Evolutionary conservation across 2,329 filamentous ascomycete genomes (phyloP).

Genomic region (Aspergillus sclerotialis): DNA sequence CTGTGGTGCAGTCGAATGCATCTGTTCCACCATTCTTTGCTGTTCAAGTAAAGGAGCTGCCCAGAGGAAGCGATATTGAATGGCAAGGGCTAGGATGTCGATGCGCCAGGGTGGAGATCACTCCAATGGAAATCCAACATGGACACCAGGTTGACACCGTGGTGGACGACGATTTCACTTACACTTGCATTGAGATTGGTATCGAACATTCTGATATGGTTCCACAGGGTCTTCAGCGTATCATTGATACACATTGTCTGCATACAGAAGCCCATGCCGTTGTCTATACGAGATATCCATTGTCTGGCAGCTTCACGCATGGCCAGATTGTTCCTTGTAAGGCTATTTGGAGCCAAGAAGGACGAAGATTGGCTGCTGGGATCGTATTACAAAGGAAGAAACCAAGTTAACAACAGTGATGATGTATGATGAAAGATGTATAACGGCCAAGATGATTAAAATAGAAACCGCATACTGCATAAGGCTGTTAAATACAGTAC

Average conservation of each 20-base stretch:
- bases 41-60: constrained; percentile 69
- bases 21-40: constrained; percentile 62
- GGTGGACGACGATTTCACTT: constrained; percentile 16
- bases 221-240: constrained; percentile 17
- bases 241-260: constrained; percentile 13
- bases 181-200: constrained; percentile 26
- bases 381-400: constrained; percentile 24
- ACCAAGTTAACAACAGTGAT: no score
- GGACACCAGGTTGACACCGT: constrained; percentile 15
- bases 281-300: constrained; percentile 28
- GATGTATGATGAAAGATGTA: no score
- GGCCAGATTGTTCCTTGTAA: constrained; percentile 37
- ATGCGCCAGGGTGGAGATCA: constrained; percentile 21
- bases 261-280: constrained; percentile 18
- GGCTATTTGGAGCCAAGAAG: constrained; percentile 33
- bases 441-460: no score
- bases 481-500: no score
- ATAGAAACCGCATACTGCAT: constrained; percentile 2
- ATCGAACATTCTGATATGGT: constrained; percentile 8
- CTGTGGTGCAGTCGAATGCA: constrained; percentile 12
- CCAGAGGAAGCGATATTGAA: constrained; percentile 67
- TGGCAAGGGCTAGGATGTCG: constrained; percentile 68
- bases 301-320: constrained; percentile 15
- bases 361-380: constrained; percentile 27
- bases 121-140: constrained; percentile 7